Percentiles rank a stretch among this genome's conserved stretches.
Conservation (phyloP, 805 yeast genomes). For the Pichia occidentalis region DNA sequence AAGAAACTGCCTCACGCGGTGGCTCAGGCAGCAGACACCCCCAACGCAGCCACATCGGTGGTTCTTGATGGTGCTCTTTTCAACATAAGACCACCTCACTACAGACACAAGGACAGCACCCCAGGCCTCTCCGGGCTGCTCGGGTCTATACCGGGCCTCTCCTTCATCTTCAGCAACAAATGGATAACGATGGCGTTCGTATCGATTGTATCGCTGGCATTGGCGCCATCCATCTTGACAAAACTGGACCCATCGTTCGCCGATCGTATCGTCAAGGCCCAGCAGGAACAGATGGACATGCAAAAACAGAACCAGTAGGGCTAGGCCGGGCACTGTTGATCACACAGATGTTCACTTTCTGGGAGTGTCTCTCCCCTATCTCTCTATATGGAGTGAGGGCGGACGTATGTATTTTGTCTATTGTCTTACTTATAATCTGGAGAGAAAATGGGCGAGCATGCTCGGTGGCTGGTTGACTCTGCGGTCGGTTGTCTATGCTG, state of each 20-base stretch:
- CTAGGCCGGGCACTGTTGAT: neutral
- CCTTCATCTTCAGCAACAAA: neutral
- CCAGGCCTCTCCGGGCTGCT: neutral
- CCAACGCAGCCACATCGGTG: neutral
- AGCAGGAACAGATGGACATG: slow-evolving; percentile 8
- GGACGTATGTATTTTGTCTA: too few relatives aligned
- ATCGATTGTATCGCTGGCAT: neutral
- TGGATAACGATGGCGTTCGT: neutral
- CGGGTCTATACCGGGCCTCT: slow-evolving; percentile 2
- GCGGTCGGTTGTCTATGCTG: too few relatives aligned
- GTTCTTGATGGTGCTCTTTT: neutral
- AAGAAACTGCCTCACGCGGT: neutral
- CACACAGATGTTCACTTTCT: too few relatives aligned
- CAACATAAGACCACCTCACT: neutral
- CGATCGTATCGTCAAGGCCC: slow-evolving; percentile 21
- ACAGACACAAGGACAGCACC: slow-evolving; percentile 2
- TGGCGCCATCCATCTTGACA: slow-evolving; percentile 22
- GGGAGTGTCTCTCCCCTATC: too few relatives aligned
- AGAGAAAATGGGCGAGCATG: too few relatives aligned
- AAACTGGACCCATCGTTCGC: slow-evolving; percentile 25
- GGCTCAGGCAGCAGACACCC: neutral
- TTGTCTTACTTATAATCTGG: too few relatives aligned
- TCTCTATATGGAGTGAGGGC: too few relatives aligned
- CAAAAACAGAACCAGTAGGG: neutral
- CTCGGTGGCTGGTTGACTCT: too few relatives aligned